Evolutionary conservation across 2,329 filamentous ascomycete genomes (phyloP), one percentile per base, ranked within the genome.

Genomic region (Arthrobotrys conoides): DNA sequence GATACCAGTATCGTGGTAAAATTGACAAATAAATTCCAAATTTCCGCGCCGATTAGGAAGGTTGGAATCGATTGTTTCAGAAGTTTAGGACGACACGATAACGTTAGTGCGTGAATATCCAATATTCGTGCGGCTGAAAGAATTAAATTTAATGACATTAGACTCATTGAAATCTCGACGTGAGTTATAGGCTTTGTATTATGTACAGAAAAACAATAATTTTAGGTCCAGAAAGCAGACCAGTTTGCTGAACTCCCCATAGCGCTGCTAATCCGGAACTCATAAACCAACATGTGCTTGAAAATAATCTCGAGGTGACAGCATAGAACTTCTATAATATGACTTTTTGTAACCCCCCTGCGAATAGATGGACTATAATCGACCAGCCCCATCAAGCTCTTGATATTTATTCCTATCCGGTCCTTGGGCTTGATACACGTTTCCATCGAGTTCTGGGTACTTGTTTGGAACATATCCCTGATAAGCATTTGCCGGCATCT

Each of bases 351-450:
- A 5, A 33, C 5, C 22, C 5, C 22, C n/a, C 6, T 3, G 9
- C 2, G n/a, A 46, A 14, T 14, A 2, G 14, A 18, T 14, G 24
- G 6, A 6, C 22, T 65, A 65, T n/a, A n/a, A n/a, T 49, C 61
- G 33, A 0, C 22, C 41, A 36, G 10, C 36, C 14, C 61, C 41
- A 14, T 65, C 61, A 33, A 65, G 44, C 9, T 65, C 61, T 14
- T 65, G 61, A 16, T 65, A 65, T 33, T 41, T 49, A 36, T 65
- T 65, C 20, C 61, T 48, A 49, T 65, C 44, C n/a, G 61, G 61
- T 12, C 57, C 57, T n/a, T 61, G 57, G 9, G 30, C 41, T 49
- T 65, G 61, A n/a, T 65, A 65, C 2, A 16, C 61, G 44, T 33
- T 65, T 65, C 41, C 41, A 14, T 65, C 61, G 33, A 65, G 44